Conservation (phyloP, 805 yeast genomes). For the Pichia gijzeniarum region DNA sequence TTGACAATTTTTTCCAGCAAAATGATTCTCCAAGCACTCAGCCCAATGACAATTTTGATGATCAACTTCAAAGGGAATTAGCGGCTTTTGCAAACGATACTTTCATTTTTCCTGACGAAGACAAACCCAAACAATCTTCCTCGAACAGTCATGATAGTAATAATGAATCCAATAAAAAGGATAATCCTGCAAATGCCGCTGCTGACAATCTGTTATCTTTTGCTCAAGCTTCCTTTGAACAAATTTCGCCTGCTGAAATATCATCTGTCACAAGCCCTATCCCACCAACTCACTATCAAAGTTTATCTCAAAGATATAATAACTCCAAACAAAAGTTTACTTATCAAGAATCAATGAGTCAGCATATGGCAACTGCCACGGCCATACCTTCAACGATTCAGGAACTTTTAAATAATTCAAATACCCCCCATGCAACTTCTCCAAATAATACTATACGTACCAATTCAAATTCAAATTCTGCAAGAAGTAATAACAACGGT, state of each 20-base stretch:
- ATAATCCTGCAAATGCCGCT: background rate
- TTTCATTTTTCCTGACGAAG: conserved; percentile 77
- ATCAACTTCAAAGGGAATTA: conserved; percentile 53
- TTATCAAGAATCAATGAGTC: conserved; percentile 14
- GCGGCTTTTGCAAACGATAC: conserved; percentile 82
- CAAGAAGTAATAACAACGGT: conserved; percentile 3
- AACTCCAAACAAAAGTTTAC: conserved; percentile 13
- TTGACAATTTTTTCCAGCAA: conserved; percentile 66
- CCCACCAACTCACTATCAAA: conserved; percentile 12
- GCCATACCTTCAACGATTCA: conserved; percentile 32
- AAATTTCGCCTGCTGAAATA: conserved; percentile 11
- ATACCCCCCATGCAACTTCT: conserved; percentile 11
- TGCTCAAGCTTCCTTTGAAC: conserved; percentile 12
- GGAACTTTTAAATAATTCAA: conserved; percentile 9
- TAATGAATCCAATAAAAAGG: conserved; percentile 4
- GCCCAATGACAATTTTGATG: conserved; percentile 38
- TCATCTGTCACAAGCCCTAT: conserved; percentile 6
- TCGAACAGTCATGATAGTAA: conserved; percentile 1
- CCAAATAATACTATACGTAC: background rate
- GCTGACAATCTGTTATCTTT: conserved; percentile 11
- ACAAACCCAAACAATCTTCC: conserved; percentile 42
- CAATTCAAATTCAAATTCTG: background rate
- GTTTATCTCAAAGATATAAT: conserved; percentile 13
- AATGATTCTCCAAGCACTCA: conserved; percentile 17
- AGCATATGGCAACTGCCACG: conserved; percentile 3